Evolutionary conservation across 2,329 filamentous ascomycete species (phyloP), one percentile per base, ranked within the genome.

Genomic region (Cladobotryum mycophilum): DNA sequence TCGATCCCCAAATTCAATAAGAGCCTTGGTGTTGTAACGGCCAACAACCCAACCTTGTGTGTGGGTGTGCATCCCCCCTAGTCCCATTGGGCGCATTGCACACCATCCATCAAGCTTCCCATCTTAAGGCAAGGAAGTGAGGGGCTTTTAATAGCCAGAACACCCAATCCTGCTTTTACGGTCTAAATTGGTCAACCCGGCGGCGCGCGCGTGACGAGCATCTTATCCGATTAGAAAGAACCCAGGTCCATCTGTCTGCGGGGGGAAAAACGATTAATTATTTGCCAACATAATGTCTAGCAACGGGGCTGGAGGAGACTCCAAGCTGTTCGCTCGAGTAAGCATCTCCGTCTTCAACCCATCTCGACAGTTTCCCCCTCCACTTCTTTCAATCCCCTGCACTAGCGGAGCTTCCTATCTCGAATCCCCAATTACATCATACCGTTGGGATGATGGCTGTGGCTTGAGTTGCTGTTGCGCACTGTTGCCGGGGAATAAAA

Each of bases 261-360:
- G 51, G 51, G 51, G 51, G 47, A n/a, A n/a, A 33, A 44, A 49
- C 35, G 36, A 47, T 25, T 47, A 22, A 34, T 41, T 38, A 45
- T 46, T 41, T 41, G 45, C 41, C 45, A 47, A 46, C 53, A 22
- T 40, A 20, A 82, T 82, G 79, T 76, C 79, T 62, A 73, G 67
- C 64, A 70, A 76, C 55, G 73, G 64, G 55, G 61, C 83, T 70
- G 89, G 88, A 74, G 90, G 93, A 73, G 93, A 97, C 83, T 95
- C 93, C 75, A 97, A 96, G 82, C 85, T 99, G 75, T 99, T 99
- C 78, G 92, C 93, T 71, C 85, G 93, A 78, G 93, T 99, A 81
- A 78, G 79, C 70, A 51, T 54, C 17, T 13, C 38, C 38, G 38
- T 14, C 38, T 11, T 41, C 15, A 20, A 22, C 25, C 25, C 25